These are phyloP conservation scores for Salix purpurea DNA, from an alignment of 345 rosid species.

Conservation along the genomic window DNA sequence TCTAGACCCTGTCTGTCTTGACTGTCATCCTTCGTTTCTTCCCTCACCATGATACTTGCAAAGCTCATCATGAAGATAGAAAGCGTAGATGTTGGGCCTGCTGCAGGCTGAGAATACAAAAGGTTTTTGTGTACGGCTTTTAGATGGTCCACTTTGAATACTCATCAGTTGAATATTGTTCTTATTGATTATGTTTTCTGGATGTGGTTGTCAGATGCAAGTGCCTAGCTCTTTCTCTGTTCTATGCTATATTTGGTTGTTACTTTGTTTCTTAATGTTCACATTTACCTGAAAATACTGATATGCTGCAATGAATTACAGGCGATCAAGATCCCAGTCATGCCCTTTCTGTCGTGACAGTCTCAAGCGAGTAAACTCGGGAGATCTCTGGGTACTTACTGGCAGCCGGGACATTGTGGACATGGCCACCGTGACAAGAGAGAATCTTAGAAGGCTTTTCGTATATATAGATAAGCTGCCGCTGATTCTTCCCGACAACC, in stretches of 20 bases:
- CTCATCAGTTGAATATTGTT: background rate
- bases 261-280: background rate
- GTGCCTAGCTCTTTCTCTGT: background rate
- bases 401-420: conserved; percentile 11
- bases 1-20: background rate
- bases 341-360: conserved; percentile 18
- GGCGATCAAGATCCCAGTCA: conserved; percentile 18
- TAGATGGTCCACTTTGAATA: background rate
- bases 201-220: background rate
- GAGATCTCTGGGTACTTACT: conserved; percentile 11
- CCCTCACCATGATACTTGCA: background rate
- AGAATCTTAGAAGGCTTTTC: conserved; percentile 16
- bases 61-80: background rate
- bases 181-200: background rate
- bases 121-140: background rate
- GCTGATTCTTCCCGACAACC: conserved; percentile 1
- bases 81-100: background rate
- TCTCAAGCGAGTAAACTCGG: conserved; percentile 16
- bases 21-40: background rate
- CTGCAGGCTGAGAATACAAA: background rate
- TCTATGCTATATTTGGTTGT: background rate
- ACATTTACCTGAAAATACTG: background rate
- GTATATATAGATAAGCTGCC: conserved; percentile 15
- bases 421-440: conserved; percentile 1
- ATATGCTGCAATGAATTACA: background rate